Evolutionary conservation across 129 eudicot species (phyloP).

Genomic region (Artemisia tridentata): DNA sequence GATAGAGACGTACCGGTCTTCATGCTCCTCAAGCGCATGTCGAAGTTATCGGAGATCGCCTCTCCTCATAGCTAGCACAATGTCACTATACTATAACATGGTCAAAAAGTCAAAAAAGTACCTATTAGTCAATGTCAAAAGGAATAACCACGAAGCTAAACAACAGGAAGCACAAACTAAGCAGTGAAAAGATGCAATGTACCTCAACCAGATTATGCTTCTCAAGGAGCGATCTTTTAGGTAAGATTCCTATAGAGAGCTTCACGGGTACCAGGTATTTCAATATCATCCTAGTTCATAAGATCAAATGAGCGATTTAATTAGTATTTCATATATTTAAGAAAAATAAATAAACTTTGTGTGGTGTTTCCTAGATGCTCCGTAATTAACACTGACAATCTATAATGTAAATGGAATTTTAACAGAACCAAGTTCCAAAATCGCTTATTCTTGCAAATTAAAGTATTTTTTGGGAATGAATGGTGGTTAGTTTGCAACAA

Average conservation of each 20-base stretch:
- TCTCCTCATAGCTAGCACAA: constrained; percentile 74
- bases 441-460: too few relatives aligned
- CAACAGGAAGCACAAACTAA: neutral
- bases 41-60: constrained; percentile 94
- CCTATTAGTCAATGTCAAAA: constrained; percentile 1
- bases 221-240: constrained; percentile 59
- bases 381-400: too few relatives aligned
- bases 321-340: too few relatives aligned
- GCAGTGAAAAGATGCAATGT: constrained; percentile 6
- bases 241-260: constrained; percentile 95
- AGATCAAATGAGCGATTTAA: too few relatives aligned
- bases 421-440: too few relatives aligned
- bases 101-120: constrained; percentile 2
- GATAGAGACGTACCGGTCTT: constrained; percentile 59
- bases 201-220: constrained; percentile 79
- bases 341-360: too few relatives aligned
- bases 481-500: too few relatives aligned
- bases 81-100: constrained; percentile 60
- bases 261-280: constrained; percentile 94
- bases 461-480: too few relatives aligned
- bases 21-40: constrained; percentile 84
- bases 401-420: too few relatives aligned
- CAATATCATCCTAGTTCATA: constrained; percentile 78
- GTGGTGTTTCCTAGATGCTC: too few relatives aligned
- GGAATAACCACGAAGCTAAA: neutral